Base-by-base conservation (phyloP, 2,329 filamentous ascomycete species). In the Aspergillus cejpii region DNA sequence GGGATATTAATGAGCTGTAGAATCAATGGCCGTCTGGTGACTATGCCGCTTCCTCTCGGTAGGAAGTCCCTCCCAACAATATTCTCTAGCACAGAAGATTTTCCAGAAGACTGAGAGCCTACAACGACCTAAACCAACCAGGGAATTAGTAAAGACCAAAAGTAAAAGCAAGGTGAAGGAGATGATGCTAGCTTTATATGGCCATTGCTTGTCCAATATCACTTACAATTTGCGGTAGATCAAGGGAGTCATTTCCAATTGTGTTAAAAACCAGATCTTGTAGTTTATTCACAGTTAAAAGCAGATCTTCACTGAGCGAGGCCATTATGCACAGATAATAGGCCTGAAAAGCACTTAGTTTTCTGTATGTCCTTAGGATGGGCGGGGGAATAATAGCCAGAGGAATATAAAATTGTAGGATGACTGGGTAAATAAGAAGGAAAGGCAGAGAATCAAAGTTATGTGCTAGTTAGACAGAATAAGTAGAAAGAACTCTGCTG, bases 201-300 rank as follows among this genome's bases (percentile, higher is more conserved):
- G 19, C 15, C 20, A 10, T 29, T 6, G 5, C 6, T 23, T 7
- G 7, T n/a, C 11, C 4, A 19, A 27, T 21, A 39, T 12, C 14
- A 74, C 82, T 64, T 83, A 96, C 92, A 78, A 98, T 98, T 74
- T 98, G 92, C 47, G 92, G 92, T 46, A 98, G 76, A 71, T 98
- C 92, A 50, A 98, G 79, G 42, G 91, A 97, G 70, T 98, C 92
- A 75, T 90, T 97, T 71, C 92, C 92, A 69, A 98, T 98, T 57
- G 92, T 98, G 74, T 98, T 98, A 77, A 98, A 98, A 63, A 98
- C 92, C 64, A 98, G 74, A 71, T 97, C 92, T 72, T 98, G 92
- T 63, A 98, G 78, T 77, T 94, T 94, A 77, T 98, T 98, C 74
- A 98, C 92, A 54, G 89, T 94, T 59, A 81, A 82, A 67, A 98